Evolutionary conservation across 208 protist species (phyloP).

Genomic region (Blastocrithidia nonstop): DNA sequence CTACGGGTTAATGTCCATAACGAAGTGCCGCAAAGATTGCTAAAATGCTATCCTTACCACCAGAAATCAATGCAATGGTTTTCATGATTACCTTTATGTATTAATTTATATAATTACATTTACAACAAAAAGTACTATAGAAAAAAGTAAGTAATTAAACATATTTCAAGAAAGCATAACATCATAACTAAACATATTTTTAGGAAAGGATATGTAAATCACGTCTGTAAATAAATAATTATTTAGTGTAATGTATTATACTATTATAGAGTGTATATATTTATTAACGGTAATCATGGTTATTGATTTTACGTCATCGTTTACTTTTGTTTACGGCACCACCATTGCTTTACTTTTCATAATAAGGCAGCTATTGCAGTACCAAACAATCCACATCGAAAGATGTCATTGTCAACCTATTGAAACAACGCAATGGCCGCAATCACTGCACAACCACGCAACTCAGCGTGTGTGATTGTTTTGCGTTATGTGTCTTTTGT

Average conservation of each 20-base stretch:
- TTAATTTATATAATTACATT: slow-evolving; percentile 4
- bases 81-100: slow-evolving; percentile 69
- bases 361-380: slow-evolving; percentile 4
- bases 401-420: slow-evolving; percentile 12
- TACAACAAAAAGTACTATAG: background rate
- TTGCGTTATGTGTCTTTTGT: background rate
- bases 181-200: background rate
- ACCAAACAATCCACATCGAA: slow-evolving; percentile 7
- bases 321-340: too few relatives aligned
- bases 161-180: background rate
- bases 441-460: slow-evolving; percentile 13
- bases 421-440: slow-evolving; percentile 15
- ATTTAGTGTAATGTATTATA: too few relatives aligned
- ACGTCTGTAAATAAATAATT: too few relatives aligned
- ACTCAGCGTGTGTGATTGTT: slow-evolving; percentile 5
- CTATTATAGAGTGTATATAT: too few relatives aligned
- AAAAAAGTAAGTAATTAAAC: background rate
- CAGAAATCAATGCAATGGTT: slow-evolving; percentile 92
- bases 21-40: slow-evolving; percentile 88
- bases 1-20: slow-evolving; percentile 91
- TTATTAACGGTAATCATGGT: too few relatives aligned
- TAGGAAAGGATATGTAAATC: background rate
- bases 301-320: too few relatives aligned
- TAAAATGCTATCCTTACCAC: slow-evolving; percentile 96
- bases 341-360: too few relatives aligned